These are phyloP conservation scores for Sedum album DNA, from an alignment of 164 flowering plant species.

Conservation along the genomic window DNA sequence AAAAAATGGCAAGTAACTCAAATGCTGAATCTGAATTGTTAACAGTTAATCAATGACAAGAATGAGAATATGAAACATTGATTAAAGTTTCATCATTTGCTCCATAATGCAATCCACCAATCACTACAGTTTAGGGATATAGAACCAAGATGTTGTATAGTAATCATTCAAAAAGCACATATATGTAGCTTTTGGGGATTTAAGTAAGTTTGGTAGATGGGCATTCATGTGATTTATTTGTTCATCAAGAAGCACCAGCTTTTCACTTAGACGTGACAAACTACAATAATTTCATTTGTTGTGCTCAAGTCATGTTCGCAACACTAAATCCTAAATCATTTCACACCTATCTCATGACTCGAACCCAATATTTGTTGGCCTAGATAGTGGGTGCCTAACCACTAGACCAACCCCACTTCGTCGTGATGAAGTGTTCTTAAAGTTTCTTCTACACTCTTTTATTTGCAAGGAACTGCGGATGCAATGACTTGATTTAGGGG, in stretches of 20 bases:
- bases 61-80: background rate
- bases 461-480: background rate
- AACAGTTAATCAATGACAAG: background rate
- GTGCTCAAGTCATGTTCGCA: no score
- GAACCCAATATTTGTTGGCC: no score
- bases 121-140: background rate
- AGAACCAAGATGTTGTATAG: background rate
- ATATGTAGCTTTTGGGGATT: background rate
- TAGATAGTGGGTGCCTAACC: no score
- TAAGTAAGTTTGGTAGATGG: background rate
- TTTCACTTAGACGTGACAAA: background rate
- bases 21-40: background rate
- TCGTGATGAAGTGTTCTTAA: background rate
- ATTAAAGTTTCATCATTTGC: background rate
- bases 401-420: no score
- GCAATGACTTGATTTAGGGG: slow-evolving; percentile 1
- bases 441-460: background rate
- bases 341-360: no score
- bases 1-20: background rate
- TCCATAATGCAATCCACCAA: background rate
- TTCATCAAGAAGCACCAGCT: background rate
- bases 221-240: background rate
- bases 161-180: background rate
- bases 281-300: background rate
- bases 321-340: no score